Conservation (phyloP, 2,329 filamentous ascomycete genomes). For the Nemania serpens region DNA sequence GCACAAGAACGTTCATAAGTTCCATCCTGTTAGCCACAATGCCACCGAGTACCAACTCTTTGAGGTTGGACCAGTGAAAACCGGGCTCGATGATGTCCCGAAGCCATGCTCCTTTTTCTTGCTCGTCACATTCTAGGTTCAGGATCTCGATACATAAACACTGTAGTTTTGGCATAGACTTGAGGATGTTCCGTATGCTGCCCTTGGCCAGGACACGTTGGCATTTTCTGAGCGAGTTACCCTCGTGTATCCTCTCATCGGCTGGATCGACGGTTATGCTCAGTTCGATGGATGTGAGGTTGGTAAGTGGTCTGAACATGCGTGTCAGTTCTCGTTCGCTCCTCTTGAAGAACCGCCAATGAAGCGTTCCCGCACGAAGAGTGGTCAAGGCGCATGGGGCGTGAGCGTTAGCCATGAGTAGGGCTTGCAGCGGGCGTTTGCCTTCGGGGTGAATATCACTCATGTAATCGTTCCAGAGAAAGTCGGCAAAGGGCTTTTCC, state of each 20-base stretch:
- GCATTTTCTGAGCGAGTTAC: slow-evolving; percentile 24
- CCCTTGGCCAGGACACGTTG: slow-evolving; percentile 29
- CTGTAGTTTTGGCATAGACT: slow-evolving; percentile 32
- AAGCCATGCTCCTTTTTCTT: slow-evolving; percentile 23
- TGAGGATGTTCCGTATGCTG: slow-evolving; percentile 33
- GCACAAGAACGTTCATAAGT: slow-evolving; percentile 32
- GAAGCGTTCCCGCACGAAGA: slow-evolving; percentile 30
- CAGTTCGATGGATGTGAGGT: slow-evolving; percentile 34
- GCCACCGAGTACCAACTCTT: slow-evolving; percentile 31
- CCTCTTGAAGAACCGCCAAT: slow-evolving; percentile 36
- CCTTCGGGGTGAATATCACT: slow-evolving; percentile 27
- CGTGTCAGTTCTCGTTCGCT: slow-evolving; percentile 22
- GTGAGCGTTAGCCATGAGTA: slow-evolving; percentile 32
- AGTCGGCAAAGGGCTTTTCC: slow-evolving; percentile 21
- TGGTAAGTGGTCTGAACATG: slow-evolving; percentile 30
- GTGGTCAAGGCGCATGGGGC: slow-evolving; percentile 25
- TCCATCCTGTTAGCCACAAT: slow-evolving; percentile 33
- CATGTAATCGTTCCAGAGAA: background rate
- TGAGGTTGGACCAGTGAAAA: slow-evolving; percentile 35
- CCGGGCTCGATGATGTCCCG: slow-evolving; percentile 33
- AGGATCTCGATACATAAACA: slow-evolving; percentile 32
- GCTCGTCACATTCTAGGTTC: slow-evolving; percentile 13
- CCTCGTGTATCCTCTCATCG: slow-evolving; percentile 11
- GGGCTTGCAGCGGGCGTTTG: slow-evolving; percentile 32
- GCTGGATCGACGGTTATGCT: slow-evolving; percentile 27